Evolutionary conservation across 225 moss, liverwort and hornwort genomes (phyloP).

Genomic region (Climacium dendroides): DNA sequence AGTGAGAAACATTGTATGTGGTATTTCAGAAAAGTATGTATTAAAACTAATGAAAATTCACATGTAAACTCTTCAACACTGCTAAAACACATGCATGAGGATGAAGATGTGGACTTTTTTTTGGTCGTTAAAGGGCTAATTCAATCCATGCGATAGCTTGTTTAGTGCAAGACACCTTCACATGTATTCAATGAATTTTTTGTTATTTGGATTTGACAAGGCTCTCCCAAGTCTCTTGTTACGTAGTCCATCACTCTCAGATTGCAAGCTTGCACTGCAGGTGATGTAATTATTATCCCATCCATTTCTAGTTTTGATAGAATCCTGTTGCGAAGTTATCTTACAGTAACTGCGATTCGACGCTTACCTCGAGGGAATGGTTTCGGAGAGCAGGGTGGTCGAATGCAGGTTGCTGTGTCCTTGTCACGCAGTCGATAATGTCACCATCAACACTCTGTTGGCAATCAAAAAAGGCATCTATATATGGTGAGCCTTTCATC

Average conservation of each 20-base stretch:
- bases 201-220: too few species aligned
- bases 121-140: not conserved
- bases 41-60: too few species aligned
- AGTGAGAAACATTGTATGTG: not conserved
- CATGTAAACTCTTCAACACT: not conserved
- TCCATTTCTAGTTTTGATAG: not conserved
- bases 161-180: not conserved
- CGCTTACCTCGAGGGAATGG: conserved; percentile 23
- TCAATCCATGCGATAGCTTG: not conserved
- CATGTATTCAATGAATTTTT: not conserved
- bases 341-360: not conserved
- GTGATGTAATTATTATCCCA: not conserved
- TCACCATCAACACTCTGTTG: conserved; percentile 42
- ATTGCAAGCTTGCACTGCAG: not conserved
- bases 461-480: not conserved
- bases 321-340: not conserved
- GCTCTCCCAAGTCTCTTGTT: not conserved
- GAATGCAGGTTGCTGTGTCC: conserved; percentile 26
- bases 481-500: not conserved
- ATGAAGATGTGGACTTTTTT: not conserved
- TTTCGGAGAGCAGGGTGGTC: conserved; percentile 33
- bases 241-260: not conserved
- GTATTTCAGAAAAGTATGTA: not conserved
- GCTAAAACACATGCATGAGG: not conserved
- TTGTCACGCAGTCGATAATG: conserved; percentile 28